Percentiles rank a stretch among this genome's conserved stretches.
These are phyloP conservation scores for Thermothielavioides terrestris DNA, from an alignment of 495 filamentous ascomycete genomes.

Conservation along the genomic window DNA sequence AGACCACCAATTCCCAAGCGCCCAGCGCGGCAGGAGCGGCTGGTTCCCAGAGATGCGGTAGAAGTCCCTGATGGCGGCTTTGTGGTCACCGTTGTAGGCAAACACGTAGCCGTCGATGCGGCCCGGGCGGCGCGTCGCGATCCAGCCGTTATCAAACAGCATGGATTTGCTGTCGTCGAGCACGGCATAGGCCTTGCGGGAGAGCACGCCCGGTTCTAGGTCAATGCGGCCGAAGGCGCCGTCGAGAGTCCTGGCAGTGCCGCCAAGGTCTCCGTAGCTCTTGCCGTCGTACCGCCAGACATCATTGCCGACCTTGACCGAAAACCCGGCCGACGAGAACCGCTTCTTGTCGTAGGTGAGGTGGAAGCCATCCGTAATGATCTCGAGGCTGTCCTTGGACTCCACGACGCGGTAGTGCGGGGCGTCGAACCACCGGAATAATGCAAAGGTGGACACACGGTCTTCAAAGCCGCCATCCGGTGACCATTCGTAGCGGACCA, in stretches of 20 bases:
- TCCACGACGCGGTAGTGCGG: constrained; percentile 41
- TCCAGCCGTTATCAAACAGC: constrained; percentile 48
- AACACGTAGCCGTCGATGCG: constrained; percentile 52
- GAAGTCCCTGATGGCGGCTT: constrained; percentile 45
- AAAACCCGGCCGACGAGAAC: constrained; percentile 40
- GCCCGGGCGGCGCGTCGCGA: constrained; percentile 32
- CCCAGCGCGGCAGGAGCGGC: constrained; percentile 47
- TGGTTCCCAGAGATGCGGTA: constrained; percentile 48
- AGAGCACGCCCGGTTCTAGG: constrained; percentile 43
- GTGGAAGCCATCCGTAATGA: constrained; percentile 43
- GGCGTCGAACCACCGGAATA: constrained; percentile 40
- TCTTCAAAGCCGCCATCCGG: constrained; percentile 48
- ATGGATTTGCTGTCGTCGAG: constrained; percentile 50
- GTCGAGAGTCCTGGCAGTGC: constrained; percentile 49
- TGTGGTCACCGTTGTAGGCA: constrained; percentile 46
- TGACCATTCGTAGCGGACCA: constrained; percentile 52
- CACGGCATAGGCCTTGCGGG: constrained; percentile 36
- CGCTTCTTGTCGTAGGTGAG: constrained; percentile 43
- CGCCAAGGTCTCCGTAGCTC: constrained; percentile 37
- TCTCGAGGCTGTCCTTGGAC: constrained; percentile 32
- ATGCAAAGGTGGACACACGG: constrained; percentile 47
- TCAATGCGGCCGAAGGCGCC: constrained; percentile 39
- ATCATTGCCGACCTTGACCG: constrained; percentile 27
- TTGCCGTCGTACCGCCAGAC: constrained; percentile 42
- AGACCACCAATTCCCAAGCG: constrained; percentile 57